Evolutionary conservation across 345 rosid species (phyloP), one percentile per base, ranked within the genome.

Genomic region (Populus alba): DNA sequence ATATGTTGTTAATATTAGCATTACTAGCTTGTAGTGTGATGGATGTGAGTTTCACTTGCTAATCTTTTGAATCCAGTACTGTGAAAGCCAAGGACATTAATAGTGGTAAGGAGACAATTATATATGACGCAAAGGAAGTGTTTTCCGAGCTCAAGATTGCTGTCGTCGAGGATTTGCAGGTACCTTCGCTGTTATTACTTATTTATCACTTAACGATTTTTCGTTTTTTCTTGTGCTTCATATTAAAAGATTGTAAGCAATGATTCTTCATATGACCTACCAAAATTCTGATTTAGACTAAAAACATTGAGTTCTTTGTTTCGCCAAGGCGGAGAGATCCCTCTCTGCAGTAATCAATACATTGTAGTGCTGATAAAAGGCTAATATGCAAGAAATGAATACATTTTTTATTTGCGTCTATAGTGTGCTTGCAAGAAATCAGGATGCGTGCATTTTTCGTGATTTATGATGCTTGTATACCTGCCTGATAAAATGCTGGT

Each of bases 61-160:
- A 15, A 43, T 33, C 43, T 45, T 38, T 45, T 13, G 37, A 5
- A 1, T 75, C 72, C 88, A 92, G 97, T 77, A 87, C 80, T n/a
- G 92, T 93, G 38, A 87, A 82, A 31, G 61, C 81, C 6, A 95
- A 91, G 86, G 92, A 95, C 65, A 8, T 67, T 7, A 78, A 73
- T 6, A 90, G 55, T 20, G 91, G 97, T 73, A 81, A 83, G 77
- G 78, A 82, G 22, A 85, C 73, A 5, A 81, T 88, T 66, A 80
- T 92, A 68, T 95, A 89, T 89, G 82, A 90, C 43, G 98, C 92
- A 6, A 83, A 71, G 66, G 91, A 93, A 76, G 81, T 77, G 31
- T 70, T 89, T 18, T 84, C 92, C 16, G 81, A 86, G 39, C 82
- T 91, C n/a, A 90, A 84, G 80, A 49, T 94, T 72, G 97, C 98